Evolutionary conservation across 2,329 filamentous ascomycete species (phyloP), one percentile per base, ranked within the genome.

Genomic region (Neonectria punicea): DNA sequence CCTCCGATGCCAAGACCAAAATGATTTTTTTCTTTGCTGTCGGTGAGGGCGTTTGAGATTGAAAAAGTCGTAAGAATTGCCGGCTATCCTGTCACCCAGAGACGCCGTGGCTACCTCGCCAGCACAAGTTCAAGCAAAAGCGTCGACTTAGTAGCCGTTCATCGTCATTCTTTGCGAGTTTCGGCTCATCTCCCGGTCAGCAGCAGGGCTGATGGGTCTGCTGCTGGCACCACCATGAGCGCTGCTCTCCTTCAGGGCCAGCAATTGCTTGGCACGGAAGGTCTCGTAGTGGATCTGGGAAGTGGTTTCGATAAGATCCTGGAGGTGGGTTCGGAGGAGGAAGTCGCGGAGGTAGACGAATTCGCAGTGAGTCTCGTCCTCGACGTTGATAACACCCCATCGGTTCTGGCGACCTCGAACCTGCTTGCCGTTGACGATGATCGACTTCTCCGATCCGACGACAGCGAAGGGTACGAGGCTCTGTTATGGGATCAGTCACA

Each of bases 211-310:
- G 86, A 99, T 99, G 77, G 96, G 96, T 80, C 95, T 89, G 76
- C 79, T 79, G 85, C 93, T 96, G 71, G 91, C 89, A 74, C 90
- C 85, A 71, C 90, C 92, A 71, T 93, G 92, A 73, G 93, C 93
- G 78, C 93, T 97, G 87, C 92, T 97, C 87, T 99, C 96, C 90
- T 98, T 99, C 80, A 99, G 88, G 63, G 96, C 96, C 78, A 99
- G 85, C 76, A 99, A 87, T 84, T 99, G 96, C 90, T 99, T 99
- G 77, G 96, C 94, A 83, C 96, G 94, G 94, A 99, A 99, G 65
- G 94, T 97, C 87, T 99, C 96, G 87, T 99, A 99, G 88, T 99
- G 96, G 83, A 98, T 99, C 86, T 99, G 96, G 74, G 94, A 98
- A 53, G 96, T 99, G 34, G 96, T 99, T 85, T 99, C 96, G 82